Conservation (phyloP, 768 basidiomycete species). For the Cystofilobasidium ferigula region DNA sequence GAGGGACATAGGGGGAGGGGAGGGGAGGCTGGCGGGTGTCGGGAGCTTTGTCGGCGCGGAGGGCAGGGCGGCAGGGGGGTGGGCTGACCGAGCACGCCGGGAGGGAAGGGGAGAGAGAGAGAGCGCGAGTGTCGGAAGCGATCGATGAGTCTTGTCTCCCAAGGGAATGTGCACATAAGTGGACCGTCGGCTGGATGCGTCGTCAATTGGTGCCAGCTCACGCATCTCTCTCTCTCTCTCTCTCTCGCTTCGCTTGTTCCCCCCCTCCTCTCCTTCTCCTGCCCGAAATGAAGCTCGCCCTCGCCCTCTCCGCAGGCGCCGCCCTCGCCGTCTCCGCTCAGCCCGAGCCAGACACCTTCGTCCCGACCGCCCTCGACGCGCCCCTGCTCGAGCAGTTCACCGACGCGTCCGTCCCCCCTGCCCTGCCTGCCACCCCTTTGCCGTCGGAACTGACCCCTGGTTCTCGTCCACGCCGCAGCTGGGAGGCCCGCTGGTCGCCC, state of each 20-base stretch:
- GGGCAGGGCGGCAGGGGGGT: no score
- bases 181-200: no score
- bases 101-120: no score
- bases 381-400: conserved; percentile 96
- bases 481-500: conserved; percentile 80
- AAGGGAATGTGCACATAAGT: no score
- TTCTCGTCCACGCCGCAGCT: conserved; percentile 40
- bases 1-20: no score
- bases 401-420: conserved; percentile 39
- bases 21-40: no score
- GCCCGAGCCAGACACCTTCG: background rate
- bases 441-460: background rate
- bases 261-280: background rate
- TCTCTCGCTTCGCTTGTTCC: background rate
- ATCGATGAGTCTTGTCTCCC: no score
- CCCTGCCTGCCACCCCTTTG: background rate
- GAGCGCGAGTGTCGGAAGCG: no score
- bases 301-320: background rate
- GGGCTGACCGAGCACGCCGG: no score
- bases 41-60: no score
- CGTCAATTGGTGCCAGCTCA: no score
- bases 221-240: background rate
- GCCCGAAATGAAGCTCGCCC: conserved; percentile 4
- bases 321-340: background rate
- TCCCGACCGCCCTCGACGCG: conserved; percentile 48